phyloP scores from a whole-genome alignment of 345 rosid species.

The Sisymbrium irio region DNA sequence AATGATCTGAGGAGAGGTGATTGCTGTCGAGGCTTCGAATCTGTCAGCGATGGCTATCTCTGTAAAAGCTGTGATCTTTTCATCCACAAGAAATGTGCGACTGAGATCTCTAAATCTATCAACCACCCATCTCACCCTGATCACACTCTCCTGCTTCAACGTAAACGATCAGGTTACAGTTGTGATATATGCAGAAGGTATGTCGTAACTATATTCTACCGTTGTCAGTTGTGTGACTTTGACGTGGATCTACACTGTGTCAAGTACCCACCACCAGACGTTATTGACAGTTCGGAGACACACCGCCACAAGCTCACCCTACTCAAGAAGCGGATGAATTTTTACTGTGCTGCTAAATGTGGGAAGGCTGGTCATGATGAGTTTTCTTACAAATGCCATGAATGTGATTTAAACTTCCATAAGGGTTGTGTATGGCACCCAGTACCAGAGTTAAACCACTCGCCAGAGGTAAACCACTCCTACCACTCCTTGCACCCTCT shows the following conservation, averaged over 20 bases:
- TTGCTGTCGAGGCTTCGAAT: not conserved
- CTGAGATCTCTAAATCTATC: not conserved
- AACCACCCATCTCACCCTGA: not conserved
- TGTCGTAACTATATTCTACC: not conserved
- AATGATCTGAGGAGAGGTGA: not conserved
- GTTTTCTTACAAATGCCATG: not conserved
- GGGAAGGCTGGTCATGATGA: not conserved
- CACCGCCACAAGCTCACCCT: not conserved
- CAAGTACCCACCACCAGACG: not conserved
- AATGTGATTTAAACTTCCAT: not conserved
- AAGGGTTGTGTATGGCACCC: not conserved
- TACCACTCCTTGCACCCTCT: too few species aligned
- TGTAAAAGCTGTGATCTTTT: not conserved
- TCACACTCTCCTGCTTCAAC: not conserved
- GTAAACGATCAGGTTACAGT: too few species aligned
- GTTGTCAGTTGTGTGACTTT: not conserved
- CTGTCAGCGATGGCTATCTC: not conserved
- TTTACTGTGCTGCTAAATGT: not conserved
- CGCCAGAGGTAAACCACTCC: too few species aligned
- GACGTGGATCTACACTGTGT: not conserved
- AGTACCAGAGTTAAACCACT: too few species aligned
- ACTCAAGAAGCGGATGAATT: not conserved
- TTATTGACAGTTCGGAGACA: not conserved
- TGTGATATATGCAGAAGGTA: too few species aligned
- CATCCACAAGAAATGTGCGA: not conserved